phyloP scores from a whole-genome alignment of 495 filamentous ascomycete genomes.

The Aspergillus biplanus region DNA sequence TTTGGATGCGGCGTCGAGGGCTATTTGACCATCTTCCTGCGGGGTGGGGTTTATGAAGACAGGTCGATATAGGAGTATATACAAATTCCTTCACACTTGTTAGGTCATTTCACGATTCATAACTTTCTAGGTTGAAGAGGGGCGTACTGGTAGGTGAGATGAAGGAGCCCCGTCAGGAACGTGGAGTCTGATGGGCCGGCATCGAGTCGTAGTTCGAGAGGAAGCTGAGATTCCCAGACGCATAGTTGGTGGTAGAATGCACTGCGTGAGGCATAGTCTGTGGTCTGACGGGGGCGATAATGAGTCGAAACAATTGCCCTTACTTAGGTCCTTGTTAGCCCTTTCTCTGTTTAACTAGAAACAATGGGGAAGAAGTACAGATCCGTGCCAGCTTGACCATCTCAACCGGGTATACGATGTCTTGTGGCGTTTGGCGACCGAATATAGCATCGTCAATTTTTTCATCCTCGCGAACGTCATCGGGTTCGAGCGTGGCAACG shows the following conservation, averaged over 20 bases:
- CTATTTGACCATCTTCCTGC: conserved; percentile 33
- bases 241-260: conserved; percentile 36
- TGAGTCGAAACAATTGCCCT: conserved; percentile 45
- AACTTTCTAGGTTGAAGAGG: neutral
- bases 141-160: conserved; percentile 49
- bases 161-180: conserved; percentile 47
- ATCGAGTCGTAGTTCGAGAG: conserved; percentile 37
- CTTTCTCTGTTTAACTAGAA: neutral
- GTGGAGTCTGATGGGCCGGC: conserved; percentile 31
- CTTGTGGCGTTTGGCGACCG: conserved; percentile 31
- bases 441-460: conserved; percentile 32
- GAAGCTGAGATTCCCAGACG: conserved; percentile 42
- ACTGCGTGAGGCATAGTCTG: conserved; percentile 33
- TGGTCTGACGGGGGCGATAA: conserved; percentile 40
- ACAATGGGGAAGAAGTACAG: conserved; percentile 27
- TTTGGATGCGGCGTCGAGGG: conserved; percentile 47
- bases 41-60: conserved; percentile 35
- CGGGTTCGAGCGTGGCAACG: conserved; percentile 39
- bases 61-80: conserved; percentile 45
- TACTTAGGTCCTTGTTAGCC: conserved; percentile 29
- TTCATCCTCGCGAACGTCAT: conserved; percentile 41
- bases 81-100: conserved; percentile 35
- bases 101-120: neutral
- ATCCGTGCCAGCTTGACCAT: conserved; percentile 46
- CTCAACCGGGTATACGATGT: conserved; percentile 45